A percentile compares a stretch with the other conserved stretches of the same genome.
Conservation (phyloP, 2,329 filamentous ascomycete species). For the Nemania serpens region DNA sequence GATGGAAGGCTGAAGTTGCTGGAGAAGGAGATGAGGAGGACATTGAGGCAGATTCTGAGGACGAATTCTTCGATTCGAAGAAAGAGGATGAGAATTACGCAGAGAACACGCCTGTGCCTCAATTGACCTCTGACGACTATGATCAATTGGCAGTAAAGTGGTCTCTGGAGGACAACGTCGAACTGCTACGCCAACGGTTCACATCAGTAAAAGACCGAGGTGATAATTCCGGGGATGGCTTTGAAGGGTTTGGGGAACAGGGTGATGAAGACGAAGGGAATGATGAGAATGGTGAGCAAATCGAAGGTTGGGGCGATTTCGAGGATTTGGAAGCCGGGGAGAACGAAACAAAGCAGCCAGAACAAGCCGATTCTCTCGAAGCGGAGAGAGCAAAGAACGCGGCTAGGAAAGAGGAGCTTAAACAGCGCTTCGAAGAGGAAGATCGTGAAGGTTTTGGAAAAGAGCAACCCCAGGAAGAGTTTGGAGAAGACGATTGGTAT, state of each 20-base stretch:
- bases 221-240: constrained; percentile 56
- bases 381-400: constrained; percentile 91
- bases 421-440: constrained; percentile 93
- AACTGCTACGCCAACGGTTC: constrained; percentile 75
- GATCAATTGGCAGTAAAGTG: constrained; percentile 82
- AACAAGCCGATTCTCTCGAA: constrained; percentile 64
- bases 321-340: constrained; percentile 85
- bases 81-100: constrained; percentile 69
- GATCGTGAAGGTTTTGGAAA: constrained; percentile 90
- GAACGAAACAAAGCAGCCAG: constrained; percentile 53
- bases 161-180: constrained; percentile 78
- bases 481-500: constrained; percentile 98
- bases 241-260: constrained; percentile 59
- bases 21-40: constrained; percentile 63
- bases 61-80: constrained; percentile 69
- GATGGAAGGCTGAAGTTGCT: constrained; percentile 74
- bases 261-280: constrained; percentile 68
- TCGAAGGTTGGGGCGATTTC: constrained; percentile 63
- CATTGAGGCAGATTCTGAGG: constrained; percentile 61
- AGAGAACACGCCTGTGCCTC: constrained; percentile 80
- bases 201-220: constrained; percentile 66
- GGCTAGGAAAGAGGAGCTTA: constrained; percentile 89
- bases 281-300: constrained; percentile 23
- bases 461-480: constrained; percentile 71
- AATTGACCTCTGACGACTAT: constrained; percentile 66